Percentiles rank a stretch among this genome's conserved stretches.
Evolutionary conservation across 1,139 yeast genomes (phyloP).

Genomic region (Meyerozyma smithsonii): DNA sequence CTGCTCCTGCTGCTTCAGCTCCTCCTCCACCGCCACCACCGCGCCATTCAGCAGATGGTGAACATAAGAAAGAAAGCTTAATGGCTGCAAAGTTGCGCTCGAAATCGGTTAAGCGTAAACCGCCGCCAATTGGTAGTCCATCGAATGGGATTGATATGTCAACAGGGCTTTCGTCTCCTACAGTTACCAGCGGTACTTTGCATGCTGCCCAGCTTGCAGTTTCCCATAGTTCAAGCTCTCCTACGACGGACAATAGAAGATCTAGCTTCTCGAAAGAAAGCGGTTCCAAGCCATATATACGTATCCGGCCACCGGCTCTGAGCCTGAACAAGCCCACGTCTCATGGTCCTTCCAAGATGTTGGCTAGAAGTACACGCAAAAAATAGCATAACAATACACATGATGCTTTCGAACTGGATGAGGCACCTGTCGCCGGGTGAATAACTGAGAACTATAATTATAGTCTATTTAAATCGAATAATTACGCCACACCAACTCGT

Average conservation of each 20-base stretch:
- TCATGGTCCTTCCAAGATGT: conserved; percentile 38
- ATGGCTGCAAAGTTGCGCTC: conserved; percentile 12
- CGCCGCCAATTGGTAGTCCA: conserved; percentile 26
- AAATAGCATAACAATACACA: conserved; percentile 15
- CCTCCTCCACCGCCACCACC: conserved; percentile 2
- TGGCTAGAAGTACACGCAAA: conserved; percentile 40
- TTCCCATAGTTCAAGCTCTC: conserved; percentile 24
- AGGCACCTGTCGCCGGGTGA: too few relatives aligned
- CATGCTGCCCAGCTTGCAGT: conserved; percentile 48
- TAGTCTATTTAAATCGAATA: too few relatives aligned
- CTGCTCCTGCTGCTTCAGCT: conserved; percentile 1
- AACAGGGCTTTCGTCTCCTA: conserved; percentile 26
- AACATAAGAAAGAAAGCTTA: conserved; percentile 7
- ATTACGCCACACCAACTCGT: background rate
- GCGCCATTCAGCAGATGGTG: conserved; percentile 2
- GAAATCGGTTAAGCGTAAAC: conserved; percentile 25
- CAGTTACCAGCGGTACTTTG: conserved; percentile 22
- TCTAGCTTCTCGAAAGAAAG: conserved; percentile 37
- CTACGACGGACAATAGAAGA: conserved; percentile 25
- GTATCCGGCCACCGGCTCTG: conserved; percentile 4
- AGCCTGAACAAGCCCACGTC: conserved; percentile 11
- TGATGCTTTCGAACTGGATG: background rate
- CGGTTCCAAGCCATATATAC: conserved; percentile 7
- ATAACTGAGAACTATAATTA: too few relatives aligned
- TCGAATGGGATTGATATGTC: conserved; percentile 23